These are phyloP conservation scores for Coemansia sp. DNA, from an alignment of 192 early-diverging fungal species.

Conservation along the genomic window DNA sequence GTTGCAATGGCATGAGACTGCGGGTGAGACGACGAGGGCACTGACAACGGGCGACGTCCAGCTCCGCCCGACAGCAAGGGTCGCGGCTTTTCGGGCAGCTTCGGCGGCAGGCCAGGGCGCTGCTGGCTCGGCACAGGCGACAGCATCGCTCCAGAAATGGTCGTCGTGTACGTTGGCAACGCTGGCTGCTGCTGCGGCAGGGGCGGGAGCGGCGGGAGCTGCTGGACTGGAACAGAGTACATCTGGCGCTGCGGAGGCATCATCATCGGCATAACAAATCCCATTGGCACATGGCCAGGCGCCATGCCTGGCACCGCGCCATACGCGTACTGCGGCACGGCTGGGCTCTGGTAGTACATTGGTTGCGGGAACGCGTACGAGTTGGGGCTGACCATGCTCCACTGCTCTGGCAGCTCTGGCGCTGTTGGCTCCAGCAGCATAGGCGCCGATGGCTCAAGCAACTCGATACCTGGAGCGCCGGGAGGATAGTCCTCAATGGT, in stretches of 20 bases:
- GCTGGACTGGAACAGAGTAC: too few relatives aligned
- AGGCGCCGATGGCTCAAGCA: slow-evolving; percentile 50
- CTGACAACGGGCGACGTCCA: slow-evolving; percentile 13
- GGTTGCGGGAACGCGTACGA: slow-evolving; percentile 39
- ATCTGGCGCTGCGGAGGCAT: background rate
- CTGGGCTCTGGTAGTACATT: slow-evolving; percentile 15
- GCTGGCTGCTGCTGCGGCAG: background rate
- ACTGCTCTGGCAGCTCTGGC: slow-evolving; percentile 46
- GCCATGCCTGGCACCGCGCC: slow-evolving; percentile 7
- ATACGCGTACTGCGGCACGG: slow-evolving; percentile 2
- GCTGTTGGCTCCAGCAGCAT: slow-evolving; percentile 46
- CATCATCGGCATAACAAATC: slow-evolving; percentile 22
- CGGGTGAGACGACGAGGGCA: slow-evolving; percentile 5
- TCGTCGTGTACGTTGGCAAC: background rate
- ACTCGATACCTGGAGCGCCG: slow-evolving; percentile 1
- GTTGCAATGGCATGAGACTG: background rate
- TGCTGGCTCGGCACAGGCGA: slow-evolving; percentile 1
- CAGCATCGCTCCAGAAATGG: background rate
- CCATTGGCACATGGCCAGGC: slow-evolving; percentile 16
- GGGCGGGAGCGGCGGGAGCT: background rate
- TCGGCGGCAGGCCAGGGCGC: background rate
- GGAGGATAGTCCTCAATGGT: background rate
- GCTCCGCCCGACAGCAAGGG: slow-evolving; percentile 4
- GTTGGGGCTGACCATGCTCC: slow-evolving; percentile 14
- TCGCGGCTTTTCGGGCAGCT: slow-evolving; percentile 32